phyloP scores from a whole-genome alignment of 495 filamentous ascomycete genomes.

The Achaetomiella virescens region DNA sequence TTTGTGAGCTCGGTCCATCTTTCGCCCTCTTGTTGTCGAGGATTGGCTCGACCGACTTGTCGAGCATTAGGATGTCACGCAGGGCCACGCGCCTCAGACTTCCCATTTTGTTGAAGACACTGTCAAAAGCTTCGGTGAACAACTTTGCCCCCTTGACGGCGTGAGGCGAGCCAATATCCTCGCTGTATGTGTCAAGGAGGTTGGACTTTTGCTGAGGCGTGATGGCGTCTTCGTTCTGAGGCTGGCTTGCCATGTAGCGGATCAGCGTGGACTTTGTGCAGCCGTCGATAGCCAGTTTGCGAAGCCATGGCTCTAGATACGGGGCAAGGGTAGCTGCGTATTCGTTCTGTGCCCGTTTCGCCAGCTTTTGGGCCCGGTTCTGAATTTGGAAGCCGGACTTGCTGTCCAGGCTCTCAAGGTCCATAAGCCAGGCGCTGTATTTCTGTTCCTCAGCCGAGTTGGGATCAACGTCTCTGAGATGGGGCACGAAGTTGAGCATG shows the following conservation, averaged over 20 bases:
- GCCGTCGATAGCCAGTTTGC: slow-evolving; percentile 34
- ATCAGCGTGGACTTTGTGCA: slow-evolving; percentile 41
- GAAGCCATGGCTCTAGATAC: slow-evolving; percentile 42
- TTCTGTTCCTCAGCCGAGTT: slow-evolving; percentile 36
- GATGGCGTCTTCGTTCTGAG: slow-evolving; percentile 31
- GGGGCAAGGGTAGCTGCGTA: slow-evolving; percentile 36
- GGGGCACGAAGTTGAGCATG: slow-evolving; percentile 44
- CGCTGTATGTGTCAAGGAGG: slow-evolving; percentile 34
- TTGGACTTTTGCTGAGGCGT: slow-evolving; percentile 41
- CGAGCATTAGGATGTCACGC: slow-evolving; percentile 38
- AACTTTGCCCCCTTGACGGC: slow-evolving; percentile 28
- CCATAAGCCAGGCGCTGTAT: slow-evolving; percentile 42
- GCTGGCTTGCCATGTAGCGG: slow-evolving; percentile 37
- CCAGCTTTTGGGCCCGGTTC: slow-evolving; percentile 34
- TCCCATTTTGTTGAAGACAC: slow-evolving; percentile 31
- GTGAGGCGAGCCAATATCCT: slow-evolving; percentile 31
- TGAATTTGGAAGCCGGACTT: slow-evolving; percentile 43
- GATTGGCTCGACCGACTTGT: slow-evolving; percentile 39
- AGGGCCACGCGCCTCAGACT: slow-evolving; percentile 28
- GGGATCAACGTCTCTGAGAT: slow-evolving; percentile 41
- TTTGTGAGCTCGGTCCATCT: slow-evolving; percentile 32
- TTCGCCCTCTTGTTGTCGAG: slow-evolving; percentile 43
- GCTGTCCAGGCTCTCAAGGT: slow-evolving; percentile 44
- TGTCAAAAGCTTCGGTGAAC: slow-evolving; percentile 42
- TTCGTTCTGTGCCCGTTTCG: slow-evolving; percentile 37